Evolutionary conservation across 345 rosid genomes (phyloP).

Genomic region (Salix udensis): DNA sequence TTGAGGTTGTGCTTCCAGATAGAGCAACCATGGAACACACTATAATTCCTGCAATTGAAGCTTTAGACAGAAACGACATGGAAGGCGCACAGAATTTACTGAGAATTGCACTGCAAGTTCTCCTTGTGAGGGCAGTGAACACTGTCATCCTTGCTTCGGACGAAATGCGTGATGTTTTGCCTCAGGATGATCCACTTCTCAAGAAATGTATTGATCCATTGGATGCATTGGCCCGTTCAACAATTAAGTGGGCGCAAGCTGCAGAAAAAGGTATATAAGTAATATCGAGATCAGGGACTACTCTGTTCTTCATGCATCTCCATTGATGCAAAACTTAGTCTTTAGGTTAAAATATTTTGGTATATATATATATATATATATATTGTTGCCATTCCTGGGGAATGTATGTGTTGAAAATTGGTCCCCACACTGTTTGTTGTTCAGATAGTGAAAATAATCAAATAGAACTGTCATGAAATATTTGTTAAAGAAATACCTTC

Average conservation of each 20-base stretch:
- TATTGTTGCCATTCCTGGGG: not conserved
- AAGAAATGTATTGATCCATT: slow-evolving; percentile 45
- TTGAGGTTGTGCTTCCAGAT: slow-evolving; percentile 47
- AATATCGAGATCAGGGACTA: not conserved
- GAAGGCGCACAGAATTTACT: slow-evolving; percentile 49
- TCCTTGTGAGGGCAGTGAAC: slow-evolving; percentile 51
- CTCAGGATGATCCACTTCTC: slow-evolving; percentile 49
- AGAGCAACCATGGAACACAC: slow-evolving; percentile 51
- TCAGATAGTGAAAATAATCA: not conserved
- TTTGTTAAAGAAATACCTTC: not conserved
- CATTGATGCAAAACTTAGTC: not conserved
- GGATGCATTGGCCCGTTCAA: slow-evolving; percentile 41
- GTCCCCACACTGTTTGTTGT: not conserved
- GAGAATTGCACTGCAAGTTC: slow-evolving; percentile 51
- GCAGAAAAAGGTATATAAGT: slow-evolving; percentile 20
- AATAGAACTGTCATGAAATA: not conserved
- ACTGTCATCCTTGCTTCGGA: slow-evolving; percentile 39
- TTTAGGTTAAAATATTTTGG: not conserved
- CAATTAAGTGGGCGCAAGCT: slow-evolving; percentile 40
- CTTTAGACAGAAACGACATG: slow-evolving; percentile 39
- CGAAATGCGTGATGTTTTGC: slow-evolving; percentile 34
- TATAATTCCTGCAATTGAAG: slow-evolving; percentile 43
- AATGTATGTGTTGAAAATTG: not conserved
- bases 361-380: not conserved
- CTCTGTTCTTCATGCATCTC: slow-evolving; percentile 3